phyloP scores from a whole-genome alignment of 2,329 filamentous ascomycete genomes.

The Pseudocercospora pini-densiflorae region DNA sequence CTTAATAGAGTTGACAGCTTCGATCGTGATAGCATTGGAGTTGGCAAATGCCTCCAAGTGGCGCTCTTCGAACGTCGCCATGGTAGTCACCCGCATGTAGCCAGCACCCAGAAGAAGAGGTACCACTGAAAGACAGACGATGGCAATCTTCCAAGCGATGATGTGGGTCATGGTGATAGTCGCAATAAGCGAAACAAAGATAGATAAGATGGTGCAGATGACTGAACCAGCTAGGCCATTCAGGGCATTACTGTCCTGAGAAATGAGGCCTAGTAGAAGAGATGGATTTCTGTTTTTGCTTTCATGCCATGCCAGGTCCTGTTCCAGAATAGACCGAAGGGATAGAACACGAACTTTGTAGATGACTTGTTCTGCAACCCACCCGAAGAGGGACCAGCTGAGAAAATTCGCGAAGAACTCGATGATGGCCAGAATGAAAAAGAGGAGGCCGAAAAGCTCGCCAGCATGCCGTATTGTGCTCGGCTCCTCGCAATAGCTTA shows the following conservation, averaged over 20 bases:
- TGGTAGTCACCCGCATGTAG: conserved; percentile 68
- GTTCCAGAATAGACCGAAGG: conserved; percentile 67
- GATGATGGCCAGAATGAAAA: conserved; percentile 64
- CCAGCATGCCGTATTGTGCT: conserved; percentile 58
- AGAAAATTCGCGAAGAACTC: conserved; percentile 66
- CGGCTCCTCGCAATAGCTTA: conserved; percentile 59
- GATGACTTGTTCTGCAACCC: conserved; percentile 66
- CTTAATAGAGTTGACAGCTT: conserved; percentile 52
- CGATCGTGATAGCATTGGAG: conserved; percentile 57
- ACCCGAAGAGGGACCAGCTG: conserved; percentile 63
- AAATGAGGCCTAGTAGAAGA: conserved; percentile 68
- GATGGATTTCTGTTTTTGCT: conserved; percentile 65
- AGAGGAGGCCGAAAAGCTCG: conserved; percentile 63
- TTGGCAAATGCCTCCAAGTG: conserved; percentile 57
- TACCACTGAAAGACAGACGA: conserved; percentile 71
- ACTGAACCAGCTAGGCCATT: conserved; percentile 72
- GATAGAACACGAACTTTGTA: conserved; percentile 67
- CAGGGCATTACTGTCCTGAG: conserved; percentile 68
- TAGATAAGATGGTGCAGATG: conserved; percentile 70
- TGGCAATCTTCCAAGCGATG: conserved; percentile 75
- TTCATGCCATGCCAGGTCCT: conserved; percentile 74
- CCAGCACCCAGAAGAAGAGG: conserved; percentile 66
- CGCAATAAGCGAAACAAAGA: conserved; percentile 68
- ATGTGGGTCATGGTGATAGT: conserved; percentile 72
- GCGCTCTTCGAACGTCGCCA: conserved; percentile 58